phyloP scores from a whole-genome alignment of 202 grass and related monocot genomes.

The Panicum hallii region DNA sequence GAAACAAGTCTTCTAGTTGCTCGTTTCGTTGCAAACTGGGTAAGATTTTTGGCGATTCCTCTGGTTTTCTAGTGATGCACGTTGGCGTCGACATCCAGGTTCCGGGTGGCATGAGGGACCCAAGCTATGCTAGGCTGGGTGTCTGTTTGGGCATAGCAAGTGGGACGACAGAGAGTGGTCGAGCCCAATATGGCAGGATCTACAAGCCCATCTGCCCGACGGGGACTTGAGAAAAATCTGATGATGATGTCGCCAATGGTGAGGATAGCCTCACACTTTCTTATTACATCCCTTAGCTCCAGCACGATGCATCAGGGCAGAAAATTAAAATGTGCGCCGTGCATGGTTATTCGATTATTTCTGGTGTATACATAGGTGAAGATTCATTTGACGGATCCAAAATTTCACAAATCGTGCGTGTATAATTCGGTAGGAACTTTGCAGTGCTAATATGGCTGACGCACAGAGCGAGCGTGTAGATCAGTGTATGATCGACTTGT shows the following conservation, averaged over 20 bases:
- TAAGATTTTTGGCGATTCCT: background rate
- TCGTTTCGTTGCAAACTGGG: background rate
- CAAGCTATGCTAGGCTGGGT: background rate
- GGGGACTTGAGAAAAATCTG: background rate
- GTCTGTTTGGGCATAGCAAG: background rate
- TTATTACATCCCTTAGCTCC: too few species aligned
- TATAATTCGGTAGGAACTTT: background rate
- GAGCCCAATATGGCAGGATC: slow-evolving; percentile 17
- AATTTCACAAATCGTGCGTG: background rate
- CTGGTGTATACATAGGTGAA: background rate
- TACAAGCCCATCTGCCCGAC: slow-evolving; percentile 7
- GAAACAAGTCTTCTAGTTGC: background rate
- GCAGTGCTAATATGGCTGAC: background rate
- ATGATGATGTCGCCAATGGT: background rate
- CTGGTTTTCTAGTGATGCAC: background rate
- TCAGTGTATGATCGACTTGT: background rate
- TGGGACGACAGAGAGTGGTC: background rate
- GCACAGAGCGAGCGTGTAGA: background rate
- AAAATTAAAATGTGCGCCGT: background rate
- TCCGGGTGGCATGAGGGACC: background rate
- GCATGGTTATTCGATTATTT: background rate
- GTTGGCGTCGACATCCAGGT: background rate
- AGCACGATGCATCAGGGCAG: background rate
- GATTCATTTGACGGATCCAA: background rate
- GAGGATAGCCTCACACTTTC: background rate